Conservation (phyloP, 2,329 filamentous ascomycete species). For the Trichoderma guizhouense region DNA sequence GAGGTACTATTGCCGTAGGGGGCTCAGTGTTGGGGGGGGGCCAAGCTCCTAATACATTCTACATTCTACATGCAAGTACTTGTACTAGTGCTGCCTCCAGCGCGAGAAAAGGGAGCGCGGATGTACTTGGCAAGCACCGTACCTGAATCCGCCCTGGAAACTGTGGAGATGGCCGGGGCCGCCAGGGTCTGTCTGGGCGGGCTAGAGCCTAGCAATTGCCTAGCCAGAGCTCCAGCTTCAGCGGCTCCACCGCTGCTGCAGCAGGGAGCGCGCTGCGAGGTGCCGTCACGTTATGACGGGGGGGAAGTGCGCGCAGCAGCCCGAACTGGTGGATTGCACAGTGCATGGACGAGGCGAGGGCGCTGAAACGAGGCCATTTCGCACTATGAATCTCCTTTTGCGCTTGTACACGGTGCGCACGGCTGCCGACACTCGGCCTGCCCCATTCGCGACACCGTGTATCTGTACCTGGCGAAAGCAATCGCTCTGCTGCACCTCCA, state of each 20-base stretch:
- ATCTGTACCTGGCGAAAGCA: conserved; percentile 1
- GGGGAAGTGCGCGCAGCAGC: conserved; percentile 6
- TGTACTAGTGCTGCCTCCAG: not conserved
- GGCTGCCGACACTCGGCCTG: not conserved
- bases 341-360: not conserved
- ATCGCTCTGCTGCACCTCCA: not conserved
- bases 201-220: not conserved
- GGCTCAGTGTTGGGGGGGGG: not conserved
- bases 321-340: conserved; percentile 11
- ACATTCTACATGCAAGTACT: conserved; percentile 6
- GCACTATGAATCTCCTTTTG: conserved; percentile 6
- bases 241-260: conserved; percentile 4
- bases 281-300: conserved; percentile 12
- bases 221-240: not conserved
- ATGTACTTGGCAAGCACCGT: conserved; percentile 12
- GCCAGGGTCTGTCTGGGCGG: conserved; percentile 1
- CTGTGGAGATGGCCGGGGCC: conserved; percentile 9
- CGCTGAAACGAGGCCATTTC: not conserved
- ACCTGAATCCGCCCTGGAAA: conserved; percentile 12
- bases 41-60: not conserved
- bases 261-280: conserved; percentile 9
- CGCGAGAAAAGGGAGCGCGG: conserved; percentile 14
- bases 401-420: conserved; percentile 9
- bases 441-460: not conserved
- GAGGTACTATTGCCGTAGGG: conserved; percentile 16